Base-by-base conservation (phyloP, 106 monocot genomes). In the Iris macrosiphon region DNA sequence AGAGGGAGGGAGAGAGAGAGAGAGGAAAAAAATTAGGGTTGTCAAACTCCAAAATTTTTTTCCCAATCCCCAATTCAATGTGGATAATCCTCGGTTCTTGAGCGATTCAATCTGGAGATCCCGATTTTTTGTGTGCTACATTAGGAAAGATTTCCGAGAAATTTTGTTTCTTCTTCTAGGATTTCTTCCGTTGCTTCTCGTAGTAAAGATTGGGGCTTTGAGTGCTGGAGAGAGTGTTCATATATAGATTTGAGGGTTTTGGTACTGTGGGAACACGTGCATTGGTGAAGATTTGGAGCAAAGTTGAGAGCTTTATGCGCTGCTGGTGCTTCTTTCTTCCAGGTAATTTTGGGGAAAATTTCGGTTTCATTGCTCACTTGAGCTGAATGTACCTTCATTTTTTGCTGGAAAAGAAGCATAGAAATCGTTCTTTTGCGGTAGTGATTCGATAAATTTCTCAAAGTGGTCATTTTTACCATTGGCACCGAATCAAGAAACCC, bases 291-390 rank as follows among this genome's bases (percentile, higher is more conserved):
- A 23, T 49, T 35, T 55, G 55, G 24, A 55, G 34, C 23, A 18
- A 17, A n/a, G 1, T 42, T n/a, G n/a, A n/a, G n/a, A n/a, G n/a
- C n/a, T 42, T 16, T 8, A 2, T 4, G 39, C 9, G 2, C 44
- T 0, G 3, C 19, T 15, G 31, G 23, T 37, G 38, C 33, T 11
- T 12, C 25, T 31, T 49, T 37, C 25, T 31, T 49, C 25, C 62
- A 69, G 60, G 47, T 69, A 31, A 17, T 34, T 49, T 45, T 14
- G 21, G 21, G n/a, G 49, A 44, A 32, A 45, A 20, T 54, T 53
- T 27, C 6, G 26, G 7, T 18, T 61, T 62, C 46, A 20, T 24
- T 7, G 54, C 45, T 54, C 29, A 31, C 10, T 46, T 14, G 2
- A 28, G 33, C 55, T 55, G 22, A 55, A 55, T 55, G 55, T 55